phyloP scores from a whole-genome alignment of 345 rosid genomes.

The Citrus medica region DNA sequence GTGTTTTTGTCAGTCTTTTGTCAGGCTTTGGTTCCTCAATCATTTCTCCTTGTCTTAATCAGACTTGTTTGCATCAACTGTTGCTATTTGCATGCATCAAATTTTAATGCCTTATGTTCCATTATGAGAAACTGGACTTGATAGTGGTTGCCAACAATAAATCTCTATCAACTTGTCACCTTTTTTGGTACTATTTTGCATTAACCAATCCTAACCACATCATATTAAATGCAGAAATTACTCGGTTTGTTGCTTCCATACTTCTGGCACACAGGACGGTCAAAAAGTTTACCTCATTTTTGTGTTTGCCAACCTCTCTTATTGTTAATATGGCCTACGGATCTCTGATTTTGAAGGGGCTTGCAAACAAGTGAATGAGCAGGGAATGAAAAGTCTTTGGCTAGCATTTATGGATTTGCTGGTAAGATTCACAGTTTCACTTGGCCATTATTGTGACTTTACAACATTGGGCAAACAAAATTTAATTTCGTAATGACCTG shows the following conservation, averaged over 20 bases:
- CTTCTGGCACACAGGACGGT: not conserved
- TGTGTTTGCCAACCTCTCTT: not conserved
- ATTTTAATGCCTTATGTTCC: not conserved
- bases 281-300: not conserved
- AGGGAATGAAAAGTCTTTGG: not conserved
- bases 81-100: not conserved
- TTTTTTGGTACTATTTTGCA: not conserved
- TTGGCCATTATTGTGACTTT: not conserved
- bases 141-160: not conserved
- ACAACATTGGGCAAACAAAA: not conserved
- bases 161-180: not conserved
- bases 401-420: not conserved
- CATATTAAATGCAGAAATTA: constrained; percentile 14
- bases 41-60: not conserved
- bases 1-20: too few relatives aligned
- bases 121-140: not conserved
- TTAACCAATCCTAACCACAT: not conserved
- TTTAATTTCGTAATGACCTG: not conserved
- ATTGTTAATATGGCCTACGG: not conserved
- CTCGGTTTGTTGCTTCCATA: not conserved
- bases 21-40: too few relatives aligned
- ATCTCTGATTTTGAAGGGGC: not conserved
- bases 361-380: not conserved
- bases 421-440: not conserved
- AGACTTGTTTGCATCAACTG: not conserved